Evolutionary conservation across 371 early-diverging fungal species (phyloP).

Genomic region (Mucor mucedo): DNA sequence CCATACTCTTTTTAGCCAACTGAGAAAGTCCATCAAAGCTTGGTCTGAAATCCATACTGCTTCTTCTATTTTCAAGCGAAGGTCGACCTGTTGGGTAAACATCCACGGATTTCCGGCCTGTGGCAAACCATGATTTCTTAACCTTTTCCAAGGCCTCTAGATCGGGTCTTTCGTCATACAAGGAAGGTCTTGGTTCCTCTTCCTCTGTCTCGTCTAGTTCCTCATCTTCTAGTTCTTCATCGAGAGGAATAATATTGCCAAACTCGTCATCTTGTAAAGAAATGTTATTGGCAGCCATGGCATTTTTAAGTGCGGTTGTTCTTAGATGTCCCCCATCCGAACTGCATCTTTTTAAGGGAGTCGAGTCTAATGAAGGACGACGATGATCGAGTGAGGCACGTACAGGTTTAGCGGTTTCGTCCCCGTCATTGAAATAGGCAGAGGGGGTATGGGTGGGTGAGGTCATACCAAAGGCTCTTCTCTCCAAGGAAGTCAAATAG

Average conservation of each 20-base stretch:
- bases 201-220: background rate
- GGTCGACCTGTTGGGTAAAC: constrained; percentile 19
- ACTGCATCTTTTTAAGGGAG: constrained; percentile 43
- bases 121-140: constrained; percentile 11
- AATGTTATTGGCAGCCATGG: constrained; percentile 41
- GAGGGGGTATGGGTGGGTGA: constrained; percentile 9
- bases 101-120: constrained; percentile 31
- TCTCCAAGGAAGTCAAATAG: constrained; percentile 46
- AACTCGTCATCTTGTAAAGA: constrained; percentile 16
- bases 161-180: constrained; percentile 15
- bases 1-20: constrained; percentile 35
- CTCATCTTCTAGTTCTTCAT: constrained; percentile 8
- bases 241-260: constrained; percentile 4
- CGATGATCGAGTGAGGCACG: constrained; percentile 16
- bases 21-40: constrained; percentile 36
- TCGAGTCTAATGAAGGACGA: constrained; percentile 13
- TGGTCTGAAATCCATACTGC: constrained; percentile 35
- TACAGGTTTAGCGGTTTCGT: constrained; percentile 7
- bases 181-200: constrained; percentile 7
- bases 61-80: constrained; percentile 26
- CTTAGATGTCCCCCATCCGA: constrained; percentile 49
- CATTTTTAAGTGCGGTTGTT: constrained; percentile 46
- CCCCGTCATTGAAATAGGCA: background rate
- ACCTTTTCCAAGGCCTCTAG: constrained; percentile 9
- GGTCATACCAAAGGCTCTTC: constrained; percentile 38